These are phyloP conservation scores for Hericium rajendrae DNA, from an alignment of 768 basidiomycete genomes.

Conservation along the genomic window DNA sequence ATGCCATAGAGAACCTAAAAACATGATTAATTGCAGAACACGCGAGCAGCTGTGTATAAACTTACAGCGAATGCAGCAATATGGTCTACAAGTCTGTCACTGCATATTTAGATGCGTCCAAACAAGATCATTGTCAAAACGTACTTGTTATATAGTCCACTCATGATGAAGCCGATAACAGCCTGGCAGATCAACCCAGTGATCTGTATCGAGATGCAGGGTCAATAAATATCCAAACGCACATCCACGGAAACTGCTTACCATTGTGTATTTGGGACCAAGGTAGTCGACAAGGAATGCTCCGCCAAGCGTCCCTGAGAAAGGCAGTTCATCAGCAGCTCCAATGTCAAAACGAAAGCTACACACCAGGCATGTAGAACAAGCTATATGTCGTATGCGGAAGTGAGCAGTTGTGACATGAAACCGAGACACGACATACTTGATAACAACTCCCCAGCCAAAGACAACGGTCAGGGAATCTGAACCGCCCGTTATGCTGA, in stretches of 20 bases:
- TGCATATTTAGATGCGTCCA: not conserved
- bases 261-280: conserved; percentile 72
- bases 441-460: conserved; percentile 82
- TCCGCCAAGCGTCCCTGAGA: conserved; percentile 55
- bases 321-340: not conserved
- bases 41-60: not conserved
- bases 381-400: conserved; percentile 25
- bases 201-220: conserved; percentile 34
- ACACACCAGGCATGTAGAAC: conserved; percentile 64
- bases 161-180: conserved; percentile 82
- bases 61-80: conserved; percentile 62
- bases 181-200: conserved; percentile 58
- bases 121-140: conserved; percentile 7
- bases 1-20: conserved; percentile 66
- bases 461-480: conserved; percentile 51
- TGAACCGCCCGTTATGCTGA: conserved; percentile 48
- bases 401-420: conserved; percentile 25
- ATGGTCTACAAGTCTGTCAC: conserved; percentile 42
- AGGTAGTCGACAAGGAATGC: conserved; percentile 70
- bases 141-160: conserved; percentile 58
- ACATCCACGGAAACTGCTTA: conserved; percentile 16
- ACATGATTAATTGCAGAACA: not conserved
- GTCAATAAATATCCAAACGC: too few species aligned
- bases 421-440: conserved; percentile 30
- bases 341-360: too few species aligned